phyloP scores from a whole-genome alignment of 192 early-diverging fungal species.

The Chytriomyces hyalinus region DNA sequence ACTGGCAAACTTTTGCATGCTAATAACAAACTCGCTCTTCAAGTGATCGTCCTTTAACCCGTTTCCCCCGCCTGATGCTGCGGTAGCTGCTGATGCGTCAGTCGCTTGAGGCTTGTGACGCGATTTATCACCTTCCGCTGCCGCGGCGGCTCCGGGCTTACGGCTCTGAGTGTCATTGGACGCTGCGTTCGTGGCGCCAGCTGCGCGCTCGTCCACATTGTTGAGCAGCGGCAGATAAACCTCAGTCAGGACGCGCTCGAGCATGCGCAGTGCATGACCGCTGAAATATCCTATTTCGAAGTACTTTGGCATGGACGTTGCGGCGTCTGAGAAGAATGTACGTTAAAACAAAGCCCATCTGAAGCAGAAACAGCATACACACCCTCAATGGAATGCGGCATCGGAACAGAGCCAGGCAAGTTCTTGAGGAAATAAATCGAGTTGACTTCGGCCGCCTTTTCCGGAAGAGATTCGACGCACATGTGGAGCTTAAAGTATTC shows the following conservation, averaged over 20 bases:
- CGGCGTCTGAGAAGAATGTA: conserved; percentile 46
- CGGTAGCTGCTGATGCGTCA: not conserved
- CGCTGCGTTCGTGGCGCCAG: conserved; percentile 17
- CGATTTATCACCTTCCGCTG: not conserved
- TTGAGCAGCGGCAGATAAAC: conserved; percentile 62
- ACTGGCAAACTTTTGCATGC: conserved; percentile 60
- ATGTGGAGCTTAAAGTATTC: conserved; percentile 55
- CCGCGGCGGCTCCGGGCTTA: not conserved
- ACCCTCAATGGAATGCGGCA: conserved; percentile 48
- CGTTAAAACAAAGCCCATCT: conserved; percentile 5
- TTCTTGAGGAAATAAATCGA: conserved; percentile 63
- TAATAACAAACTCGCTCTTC: conserved; percentile 51
- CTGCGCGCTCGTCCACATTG: conserved; percentile 32
- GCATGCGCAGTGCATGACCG: conserved; percentile 59
- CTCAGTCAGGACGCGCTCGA: conserved; percentile 62
- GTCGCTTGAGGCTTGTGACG: conserved; percentile 4
- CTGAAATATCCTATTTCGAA: conserved; percentile 64
- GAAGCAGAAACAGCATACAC: conserved; percentile 1
- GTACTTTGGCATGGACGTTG: conserved; percentile 35
- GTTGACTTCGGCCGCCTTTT: conserved; percentile 60
- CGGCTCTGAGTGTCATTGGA: conserved; percentile 2
- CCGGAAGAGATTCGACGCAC: conserved; percentile 54
- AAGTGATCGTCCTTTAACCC: conserved; percentile 37
- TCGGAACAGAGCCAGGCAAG: conserved; percentile 47
- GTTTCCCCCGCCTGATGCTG: too few relatives aligned